Evolutionary conservation across 257 asterid genomes (phyloP).

Genomic region (Fraxinus pennsylvanica): DNA sequence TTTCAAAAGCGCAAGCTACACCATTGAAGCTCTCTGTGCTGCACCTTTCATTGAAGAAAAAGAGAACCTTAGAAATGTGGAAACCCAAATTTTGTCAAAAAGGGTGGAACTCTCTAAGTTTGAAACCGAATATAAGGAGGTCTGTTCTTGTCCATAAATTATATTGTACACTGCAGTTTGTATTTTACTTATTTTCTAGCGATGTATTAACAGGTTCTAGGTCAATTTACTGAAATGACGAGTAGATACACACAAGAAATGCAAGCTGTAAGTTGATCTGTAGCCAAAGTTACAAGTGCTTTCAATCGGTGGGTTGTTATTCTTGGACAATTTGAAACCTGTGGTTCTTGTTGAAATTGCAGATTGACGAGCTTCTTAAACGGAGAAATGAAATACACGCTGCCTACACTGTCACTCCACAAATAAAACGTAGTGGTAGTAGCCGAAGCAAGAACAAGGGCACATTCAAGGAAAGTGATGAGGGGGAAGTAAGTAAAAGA

Average conservation of each 20-base stretch:
- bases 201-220: constrained; percentile 60
- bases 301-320: neutral
- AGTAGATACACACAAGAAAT: constrained; percentile 90
- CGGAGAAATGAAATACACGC: constrained; percentile 83
- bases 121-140: constrained; percentile 97
- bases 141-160: constrained; percentile 22
- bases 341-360: constrained; percentile 14
- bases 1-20: constrained; percentile 82
- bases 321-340: neutral
- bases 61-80: constrained; percentile 76
- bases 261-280: constrained; percentile 71
- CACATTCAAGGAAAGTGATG: constrained; percentile 60
- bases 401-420: constrained; percentile 62
- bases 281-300: neutral
- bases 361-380: constrained; percentile 97
- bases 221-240: constrained; percentile 97
- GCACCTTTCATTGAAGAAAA: constrained; percentile 71
- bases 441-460: constrained; percentile 64
- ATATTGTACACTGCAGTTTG: constrained; percentile 1
- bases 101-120: constrained; percentile 88
- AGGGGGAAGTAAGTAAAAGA: constrained; percentile 50
- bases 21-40: constrained; percentile 82
- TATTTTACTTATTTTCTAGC: constrained; percentile 25
- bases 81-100: constrained; percentile 84
- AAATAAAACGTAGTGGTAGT: constrained; percentile 65